Conservation (phyloP, 345 rosid species). For the Aegle marmelos region DNA sequence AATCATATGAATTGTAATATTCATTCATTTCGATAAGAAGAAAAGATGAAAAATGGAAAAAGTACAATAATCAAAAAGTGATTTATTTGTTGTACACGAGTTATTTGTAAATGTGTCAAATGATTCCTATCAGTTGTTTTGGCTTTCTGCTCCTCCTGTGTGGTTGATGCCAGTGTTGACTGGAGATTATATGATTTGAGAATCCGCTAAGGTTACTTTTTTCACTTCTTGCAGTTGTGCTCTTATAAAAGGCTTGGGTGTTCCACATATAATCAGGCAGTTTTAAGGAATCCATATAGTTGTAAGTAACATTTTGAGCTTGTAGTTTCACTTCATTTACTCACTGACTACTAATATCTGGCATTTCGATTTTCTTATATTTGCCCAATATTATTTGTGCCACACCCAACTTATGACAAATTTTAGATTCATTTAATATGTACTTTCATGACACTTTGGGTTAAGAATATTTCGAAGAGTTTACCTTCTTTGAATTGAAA, state of each 20-base stretch:
- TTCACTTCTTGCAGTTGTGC: constrained; percentile 34
- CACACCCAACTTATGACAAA: neutral
- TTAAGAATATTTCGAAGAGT: neutral
- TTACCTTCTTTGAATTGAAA: neutral
- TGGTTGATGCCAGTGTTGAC: neutral
- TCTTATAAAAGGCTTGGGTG: constrained; percentile 27
- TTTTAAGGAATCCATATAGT: constrained; percentile 28
- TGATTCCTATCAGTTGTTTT: neutral
- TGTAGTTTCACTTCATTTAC: constrained; percentile 4
- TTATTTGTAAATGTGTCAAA: neutral
- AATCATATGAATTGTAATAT: neutral
- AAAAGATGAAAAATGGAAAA: neutral
- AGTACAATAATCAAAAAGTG: neutral
- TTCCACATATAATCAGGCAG: constrained; percentile 17
- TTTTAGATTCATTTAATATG: neutral
- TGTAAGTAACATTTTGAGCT: constrained; percentile 35
- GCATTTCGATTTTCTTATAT: neutral
- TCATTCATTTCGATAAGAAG: neutral
- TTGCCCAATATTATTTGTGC: neutral
- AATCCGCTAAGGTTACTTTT: neutral
- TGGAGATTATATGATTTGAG: neutral
- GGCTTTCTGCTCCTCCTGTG: neutral
- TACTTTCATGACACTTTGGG: neutral
- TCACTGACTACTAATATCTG: neutral
- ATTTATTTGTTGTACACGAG: neutral